phyloP scores from a whole-genome alignment of 805 yeast genomes.

The Wickerhamomyces chaumierensis region DNA sequence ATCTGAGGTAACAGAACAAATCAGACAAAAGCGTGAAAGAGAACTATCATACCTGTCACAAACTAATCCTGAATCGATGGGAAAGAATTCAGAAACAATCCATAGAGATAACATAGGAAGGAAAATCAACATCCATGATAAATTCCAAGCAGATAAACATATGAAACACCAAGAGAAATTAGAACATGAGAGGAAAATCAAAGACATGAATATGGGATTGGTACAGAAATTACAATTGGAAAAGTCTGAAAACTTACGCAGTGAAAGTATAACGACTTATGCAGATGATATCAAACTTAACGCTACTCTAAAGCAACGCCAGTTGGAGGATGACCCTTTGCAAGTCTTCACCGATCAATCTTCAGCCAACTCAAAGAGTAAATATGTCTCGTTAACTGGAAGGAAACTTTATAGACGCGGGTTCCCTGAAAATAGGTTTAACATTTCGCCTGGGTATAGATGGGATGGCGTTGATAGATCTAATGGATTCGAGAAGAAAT shows the following conservation, averaged over 20 bases:
- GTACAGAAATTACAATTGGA: constrained; percentile 27
- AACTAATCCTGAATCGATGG: constrained; percentile 5
- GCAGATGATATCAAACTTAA: constrained; percentile 30
- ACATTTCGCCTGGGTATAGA: constrained; percentile 63
- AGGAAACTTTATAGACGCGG: constrained; percentile 44
- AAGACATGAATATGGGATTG: constrained; percentile 26
- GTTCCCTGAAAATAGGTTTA: constrained; percentile 61
- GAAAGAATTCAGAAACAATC: constrained; percentile 25
- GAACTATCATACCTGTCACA: constrained; percentile 12
- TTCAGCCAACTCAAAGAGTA: constrained; percentile 3
- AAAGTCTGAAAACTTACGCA: constrained; percentile 22
- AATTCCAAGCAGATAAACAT: constrained; percentile 17
- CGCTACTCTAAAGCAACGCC: constrained; percentile 19
- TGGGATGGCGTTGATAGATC: constrained; percentile 94
- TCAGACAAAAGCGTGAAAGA: constrained; percentile 20
- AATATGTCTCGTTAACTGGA: constrained; percentile 28
- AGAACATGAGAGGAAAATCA: constrained; percentile 18
- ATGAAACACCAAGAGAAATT: constrained; percentile 19
- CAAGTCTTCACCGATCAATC: constrained; percentile 28
- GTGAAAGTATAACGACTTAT: constrained; percentile 20
- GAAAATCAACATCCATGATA: constrained; percentile 29
- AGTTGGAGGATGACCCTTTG: constrained; percentile 57
- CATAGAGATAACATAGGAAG: constrained; percentile 57
- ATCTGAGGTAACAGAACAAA: constrained; percentile 27
- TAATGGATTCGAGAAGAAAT: constrained; percentile 69